Percentiles rank a stretch among this genome's conserved stretches.
Conservation (phyloP, 108 stramenopile genomes). For the Craspedostauros australis region DNA sequence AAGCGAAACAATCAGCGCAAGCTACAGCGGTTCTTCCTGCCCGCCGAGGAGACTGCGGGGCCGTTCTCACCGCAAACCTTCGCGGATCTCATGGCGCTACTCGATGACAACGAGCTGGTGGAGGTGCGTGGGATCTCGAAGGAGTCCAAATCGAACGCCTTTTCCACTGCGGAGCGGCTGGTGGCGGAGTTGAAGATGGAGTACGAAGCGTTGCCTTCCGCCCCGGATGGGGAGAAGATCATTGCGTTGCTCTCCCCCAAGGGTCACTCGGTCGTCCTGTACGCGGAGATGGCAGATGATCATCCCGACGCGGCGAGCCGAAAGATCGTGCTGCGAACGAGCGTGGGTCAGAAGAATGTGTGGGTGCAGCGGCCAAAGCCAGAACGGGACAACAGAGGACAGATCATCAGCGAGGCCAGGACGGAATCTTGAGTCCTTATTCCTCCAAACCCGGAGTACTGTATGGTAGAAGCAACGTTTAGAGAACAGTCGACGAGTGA, state of each 20-base stretch:
- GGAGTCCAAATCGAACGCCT: constrained; percentile 13
- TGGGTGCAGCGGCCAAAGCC: constrained; percentile 30
- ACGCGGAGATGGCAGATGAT: constrained; percentile 20
- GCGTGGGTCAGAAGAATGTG: constrained; percentile 30
- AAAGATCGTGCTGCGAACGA: constrained; percentile 33
- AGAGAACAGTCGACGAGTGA: too few species aligned
- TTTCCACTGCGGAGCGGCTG: constrained; percentile 8
- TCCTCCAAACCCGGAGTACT: too few species aligned
- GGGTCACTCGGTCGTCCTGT: constrained; percentile 25
- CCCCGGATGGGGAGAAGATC: not conserved
- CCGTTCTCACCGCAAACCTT: constrained; percentile 24
- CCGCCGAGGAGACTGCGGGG: constrained; percentile 24
- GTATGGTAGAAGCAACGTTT: too few species aligned
- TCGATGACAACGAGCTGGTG: constrained; percentile 35
- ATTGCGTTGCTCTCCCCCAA: constrained; percentile 14
- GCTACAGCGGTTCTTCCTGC: constrained; percentile 16
- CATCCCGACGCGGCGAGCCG: constrained; percentile 3
- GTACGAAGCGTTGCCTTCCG: constrained; percentile 3
- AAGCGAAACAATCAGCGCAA: constrained; percentile 31
- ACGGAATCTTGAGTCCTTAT: too few species aligned
- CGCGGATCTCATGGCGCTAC: constrained; percentile 1
- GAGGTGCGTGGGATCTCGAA: constrained; percentile 25
- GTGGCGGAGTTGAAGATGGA: constrained; percentile 14
- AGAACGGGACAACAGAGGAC: constrained; percentile 34
- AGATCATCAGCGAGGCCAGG: constrained; percentile 41